These are phyloP conservation scores for Wickerhamiella domercqiae DNA, from an alignment of 805 yeast species.

Conservation along the genomic window DNA sequence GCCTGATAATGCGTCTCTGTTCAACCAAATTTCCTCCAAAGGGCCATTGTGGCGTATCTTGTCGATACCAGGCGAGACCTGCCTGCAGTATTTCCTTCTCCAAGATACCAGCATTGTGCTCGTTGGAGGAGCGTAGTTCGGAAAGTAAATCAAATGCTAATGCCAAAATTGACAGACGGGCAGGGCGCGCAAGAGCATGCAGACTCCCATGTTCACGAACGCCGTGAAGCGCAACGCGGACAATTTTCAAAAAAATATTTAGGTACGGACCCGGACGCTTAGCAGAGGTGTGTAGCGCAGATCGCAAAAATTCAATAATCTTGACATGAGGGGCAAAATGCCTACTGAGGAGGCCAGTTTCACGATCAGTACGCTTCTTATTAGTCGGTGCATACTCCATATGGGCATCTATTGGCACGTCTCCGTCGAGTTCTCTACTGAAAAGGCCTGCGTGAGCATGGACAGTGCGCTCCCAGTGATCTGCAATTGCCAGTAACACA, in stretches of 20 bases:
- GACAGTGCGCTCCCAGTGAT: conserved; percentile 54
- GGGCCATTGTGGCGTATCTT: conserved; percentile 45
- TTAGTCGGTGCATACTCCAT: conserved; percentile 90
- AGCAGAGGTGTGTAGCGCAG: conserved; percentile 66
- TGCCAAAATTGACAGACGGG: conserved; percentile 56
- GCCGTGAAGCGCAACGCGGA: conserved; percentile 31
- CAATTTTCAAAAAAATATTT: conserved; percentile 49
- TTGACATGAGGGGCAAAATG: conserved; percentile 51
- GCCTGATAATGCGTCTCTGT: conserved; percentile 49
- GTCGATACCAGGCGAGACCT: conserved; percentile 64
- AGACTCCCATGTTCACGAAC: conserved; percentile 44
- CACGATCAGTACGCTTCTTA: conserved; percentile 38
- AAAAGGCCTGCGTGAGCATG: conserved; percentile 48
- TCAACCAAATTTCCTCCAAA: conserved; percentile 69
- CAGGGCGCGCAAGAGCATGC: conserved; percentile 68
- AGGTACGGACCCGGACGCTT: conserved; percentile 56
- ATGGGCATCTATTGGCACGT: conserved; percentile 42
- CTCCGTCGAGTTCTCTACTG: conserved; percentile 38
- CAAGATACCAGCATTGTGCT: conserved; percentile 34
- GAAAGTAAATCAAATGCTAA: conserved; percentile 52
- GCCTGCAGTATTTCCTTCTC: conserved; percentile 45
- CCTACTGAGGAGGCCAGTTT: conserved; percentile 34
- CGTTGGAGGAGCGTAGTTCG: conserved; percentile 31
- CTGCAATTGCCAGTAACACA: conserved; percentile 54
- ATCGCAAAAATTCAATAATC: conserved; percentile 50